Conservation (phyloP, 2,329 filamentous ascomycete species). For the Aureobasidium zeae region DNA sequence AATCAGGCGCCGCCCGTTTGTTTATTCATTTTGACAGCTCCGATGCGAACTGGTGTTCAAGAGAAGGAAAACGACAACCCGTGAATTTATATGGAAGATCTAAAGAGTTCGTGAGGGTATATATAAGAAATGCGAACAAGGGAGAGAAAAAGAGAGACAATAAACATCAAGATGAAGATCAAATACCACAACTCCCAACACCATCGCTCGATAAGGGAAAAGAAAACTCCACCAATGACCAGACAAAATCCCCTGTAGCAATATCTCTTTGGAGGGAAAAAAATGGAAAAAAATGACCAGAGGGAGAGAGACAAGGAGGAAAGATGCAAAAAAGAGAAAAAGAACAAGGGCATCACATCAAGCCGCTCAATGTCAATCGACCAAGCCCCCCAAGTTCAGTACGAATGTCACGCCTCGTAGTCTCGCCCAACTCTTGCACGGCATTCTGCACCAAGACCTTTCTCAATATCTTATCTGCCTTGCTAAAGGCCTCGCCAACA, state of each 20-base stretch:
- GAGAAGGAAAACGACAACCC: too few species aligned
- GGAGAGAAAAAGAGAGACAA: neutral
- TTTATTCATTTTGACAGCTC: too few species aligned
- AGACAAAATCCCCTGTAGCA: neutral
- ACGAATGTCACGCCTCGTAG: conserved; percentile 64
- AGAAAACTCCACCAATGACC: neutral
- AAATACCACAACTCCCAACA: neutral
- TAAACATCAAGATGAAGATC: neutral
- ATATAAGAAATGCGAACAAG: too few species aligned
- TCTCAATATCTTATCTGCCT: conserved; percentile 74
- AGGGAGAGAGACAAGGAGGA: too few species aligned
- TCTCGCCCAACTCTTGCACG: conserved; percentile 88
- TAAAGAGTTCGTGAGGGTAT: too few species aligned
- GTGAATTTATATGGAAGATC: too few species aligned
- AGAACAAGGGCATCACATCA: neutral
- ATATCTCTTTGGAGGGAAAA: neutral
- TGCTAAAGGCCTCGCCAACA: conserved; percentile 78
- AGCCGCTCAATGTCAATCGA: conserved; percentile 36
- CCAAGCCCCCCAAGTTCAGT: conserved; percentile 76
- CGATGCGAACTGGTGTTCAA: too few species aligned
- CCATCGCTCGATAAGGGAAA: conserved; percentile 6
- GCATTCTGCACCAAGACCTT: conserved; percentile 84
- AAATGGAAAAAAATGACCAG: too few species aligned
- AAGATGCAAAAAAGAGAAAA: neutral
- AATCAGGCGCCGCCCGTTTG: too few species aligned